Evolutionary conservation across 192 early-diverging fungal genomes (phyloP).

Genomic region (Rhizoclosmatium globosum): DNA sequence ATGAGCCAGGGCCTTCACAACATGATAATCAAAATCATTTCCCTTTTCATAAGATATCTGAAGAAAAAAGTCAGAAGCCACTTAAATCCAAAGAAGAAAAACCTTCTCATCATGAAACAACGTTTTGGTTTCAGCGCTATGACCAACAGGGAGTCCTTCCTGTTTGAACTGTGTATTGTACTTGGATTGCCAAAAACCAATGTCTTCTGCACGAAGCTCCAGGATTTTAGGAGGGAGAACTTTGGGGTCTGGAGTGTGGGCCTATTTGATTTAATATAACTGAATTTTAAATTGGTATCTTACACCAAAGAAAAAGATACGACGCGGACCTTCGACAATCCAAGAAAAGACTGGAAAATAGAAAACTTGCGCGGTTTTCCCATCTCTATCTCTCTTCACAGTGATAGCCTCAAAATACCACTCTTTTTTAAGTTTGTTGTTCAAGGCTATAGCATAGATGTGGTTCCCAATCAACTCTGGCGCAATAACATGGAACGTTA

Average conservation of each 20-base stretch:
- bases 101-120: too few relatives aligned
- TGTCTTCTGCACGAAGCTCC: constrained; percentile 11
- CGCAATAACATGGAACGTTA: background rate
- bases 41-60: background rate
- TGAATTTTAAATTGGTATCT: background rate
- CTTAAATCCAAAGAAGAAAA: too few relatives aligned
- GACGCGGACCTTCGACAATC: background rate
- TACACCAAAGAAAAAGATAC: constrained; percentile 33
- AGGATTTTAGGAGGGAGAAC: background rate
- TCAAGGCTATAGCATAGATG: background rate
- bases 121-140: too few relatives aligned
- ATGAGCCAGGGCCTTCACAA: background rate
- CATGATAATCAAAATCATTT: background rate
- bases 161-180: background rate
- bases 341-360: constrained; percentile 29
- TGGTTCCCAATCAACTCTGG: background rate
- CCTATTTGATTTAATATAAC: background rate
- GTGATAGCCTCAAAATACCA: constrained; percentile 24
- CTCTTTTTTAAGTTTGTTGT: background rate
- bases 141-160: constrained; percentile 1
- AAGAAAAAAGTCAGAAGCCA: too few relatives aligned
- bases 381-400: constrained; percentile 8
- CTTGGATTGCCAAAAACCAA: background rate
- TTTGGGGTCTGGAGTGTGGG: background rate
- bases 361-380: background rate